Percentiles rank a stretch among this genome's conserved stretches.
These are phyloP conservation scores for Phytophthora syringae DNA, from an alignment of 352 stramenopile genomes.

Conservation along the genomic window DNA sequence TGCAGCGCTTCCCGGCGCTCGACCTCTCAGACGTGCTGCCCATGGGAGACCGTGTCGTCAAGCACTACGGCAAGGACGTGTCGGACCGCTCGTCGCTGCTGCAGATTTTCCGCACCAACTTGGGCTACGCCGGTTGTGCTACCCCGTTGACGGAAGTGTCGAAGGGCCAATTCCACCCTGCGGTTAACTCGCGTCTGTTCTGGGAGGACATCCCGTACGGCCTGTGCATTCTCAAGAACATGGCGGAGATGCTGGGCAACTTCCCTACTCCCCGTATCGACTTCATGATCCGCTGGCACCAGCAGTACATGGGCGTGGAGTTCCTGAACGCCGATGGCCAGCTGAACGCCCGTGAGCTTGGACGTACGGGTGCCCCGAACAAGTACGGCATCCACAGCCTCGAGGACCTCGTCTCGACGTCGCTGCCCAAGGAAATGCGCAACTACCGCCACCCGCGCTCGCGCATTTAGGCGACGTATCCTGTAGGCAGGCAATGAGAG, in stretches of 20 bases:
- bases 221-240: conserved; percentile 94
- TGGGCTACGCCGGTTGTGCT: conserved; percentile 89
- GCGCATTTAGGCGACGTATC: conserved; percentile 63
- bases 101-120: conserved; percentile 92
- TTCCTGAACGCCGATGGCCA: conserved; percentile 89
- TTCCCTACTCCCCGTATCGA: conserved; percentile 93
- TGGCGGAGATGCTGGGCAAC: conserved; percentile 93
- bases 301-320: conserved; percentile 90
- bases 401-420: conserved; percentile 91
- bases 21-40: conserved; percentile 92
- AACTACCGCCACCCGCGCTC: conserved; percentile 90
- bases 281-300: conserved; percentile 95
- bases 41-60: conserved; percentile 91
- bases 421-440: conserved; percentile 86
- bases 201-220: conserved; percentile 95
- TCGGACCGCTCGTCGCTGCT: conserved; percentile 86
- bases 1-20: conserved; percentile 91
- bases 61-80: conserved; percentile 93
- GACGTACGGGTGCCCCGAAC: conserved; percentile 89
- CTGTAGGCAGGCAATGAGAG: conserved; percentile 7
- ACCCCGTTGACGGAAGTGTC: conserved; percentile 88
- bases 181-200: conserved; percentile 88
- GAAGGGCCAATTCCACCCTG: conserved; percentile 80
- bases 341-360: conserved; percentile 89
- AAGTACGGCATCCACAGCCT: conserved; percentile 92